These are phyloP conservation scores for Neofusicoccum cordaticola DNA, from an alignment of 2,329 filamentous ascomycete genomes.

Conservation along the genomic window DNA sequence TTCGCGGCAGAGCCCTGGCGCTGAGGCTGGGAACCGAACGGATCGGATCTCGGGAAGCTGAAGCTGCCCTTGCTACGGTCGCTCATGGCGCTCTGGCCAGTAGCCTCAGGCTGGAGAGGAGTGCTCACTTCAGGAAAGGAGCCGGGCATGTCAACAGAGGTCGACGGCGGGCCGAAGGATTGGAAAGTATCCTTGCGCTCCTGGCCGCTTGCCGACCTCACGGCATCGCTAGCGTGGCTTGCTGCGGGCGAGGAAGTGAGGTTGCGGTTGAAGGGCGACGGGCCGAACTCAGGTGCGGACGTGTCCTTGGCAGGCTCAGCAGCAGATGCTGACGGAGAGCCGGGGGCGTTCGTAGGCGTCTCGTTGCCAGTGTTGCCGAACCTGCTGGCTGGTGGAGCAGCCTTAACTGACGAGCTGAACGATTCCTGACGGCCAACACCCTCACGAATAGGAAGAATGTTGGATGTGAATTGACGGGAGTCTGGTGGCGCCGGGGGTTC, in stretches of 20 bases:
- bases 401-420: conserved; percentile 72
- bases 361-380: conserved; percentile 53
- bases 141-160: conserved; percentile 41
- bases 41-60: conserved; percentile 46
- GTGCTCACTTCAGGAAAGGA: conserved; percentile 46
- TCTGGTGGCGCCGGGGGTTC: conserved; percentile 66
- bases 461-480: conserved; percentile 74
- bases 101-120: conserved; percentile 48
- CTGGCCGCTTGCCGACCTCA: conserved; percentile 33
- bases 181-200: conserved; percentile 42
- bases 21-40: conserved; percentile 34
- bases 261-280: conserved; percentile 37
- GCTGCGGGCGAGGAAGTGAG: conserved; percentile 39
- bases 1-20: conserved; percentile 50
- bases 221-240: conserved; percentile 39
- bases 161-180: conserved; percentile 30
- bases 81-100: conserved; percentile 48
- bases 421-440: conserved; percentile 60
- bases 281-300: conserved; percentile 34
- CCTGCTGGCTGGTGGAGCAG: conserved; percentile 68
- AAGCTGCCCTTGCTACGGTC: conserved; percentile 43
- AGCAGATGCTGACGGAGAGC: conserved; percentile 47
- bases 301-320: conserved; percentile 41
- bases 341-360: conserved; percentile 45
- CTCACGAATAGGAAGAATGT: conserved; percentile 67